phyloP scores from a whole-genome alignment of 371 early-diverging fungal genomes.

The Dichotomocladium elegans region DNA sequence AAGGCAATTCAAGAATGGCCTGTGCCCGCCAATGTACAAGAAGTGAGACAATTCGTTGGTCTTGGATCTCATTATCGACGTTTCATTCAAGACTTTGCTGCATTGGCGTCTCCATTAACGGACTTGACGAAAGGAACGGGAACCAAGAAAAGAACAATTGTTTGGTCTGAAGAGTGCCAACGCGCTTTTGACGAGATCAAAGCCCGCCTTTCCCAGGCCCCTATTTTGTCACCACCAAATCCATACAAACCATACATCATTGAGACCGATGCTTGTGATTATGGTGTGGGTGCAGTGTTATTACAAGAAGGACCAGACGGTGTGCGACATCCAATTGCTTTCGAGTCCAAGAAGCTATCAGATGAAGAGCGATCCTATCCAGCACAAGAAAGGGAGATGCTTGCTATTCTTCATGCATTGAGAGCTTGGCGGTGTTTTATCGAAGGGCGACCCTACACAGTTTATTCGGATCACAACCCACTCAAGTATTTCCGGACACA shows the following conservation, averaged over 20 bases:
- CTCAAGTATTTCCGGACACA: too few relatives aligned
- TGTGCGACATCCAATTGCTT: constrained; percentile 25
- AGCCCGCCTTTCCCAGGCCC: too few relatives aligned
- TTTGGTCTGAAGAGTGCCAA: constrained; percentile 17
- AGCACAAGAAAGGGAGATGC: constrained; percentile 38
- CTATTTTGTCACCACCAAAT: constrained; percentile 21
- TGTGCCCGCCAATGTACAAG: too few relatives aligned
- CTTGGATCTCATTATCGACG: constrained; percentile 26
- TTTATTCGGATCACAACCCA: constrained; percentile 24
- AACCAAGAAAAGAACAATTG: constrained; percentile 9
- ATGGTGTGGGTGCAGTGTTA: too few relatives aligned
- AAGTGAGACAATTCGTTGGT: too few relatives aligned
- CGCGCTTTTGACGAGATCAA: constrained; percentile 20
- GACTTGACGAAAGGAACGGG: constrained; percentile 24
- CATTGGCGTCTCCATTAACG: constrained; percentile 35
- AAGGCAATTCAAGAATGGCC: too few relatives aligned
- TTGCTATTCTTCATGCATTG: constrained; percentile 28
- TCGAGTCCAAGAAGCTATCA: constrained; percentile 26
- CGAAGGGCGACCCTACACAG: constrained; percentile 13
- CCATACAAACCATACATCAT: constrained; percentile 16
- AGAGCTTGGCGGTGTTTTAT: constrained; percentile 26
- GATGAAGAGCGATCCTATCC: too few relatives aligned
- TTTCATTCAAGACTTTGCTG: constrained; percentile 26
- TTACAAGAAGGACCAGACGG: constrained; percentile 28
- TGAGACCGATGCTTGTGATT: too few relatives aligned